Conservation (phyloP, 2,329 filamentous ascomycete genomes). For the Pyricularia grisea region DNA sequence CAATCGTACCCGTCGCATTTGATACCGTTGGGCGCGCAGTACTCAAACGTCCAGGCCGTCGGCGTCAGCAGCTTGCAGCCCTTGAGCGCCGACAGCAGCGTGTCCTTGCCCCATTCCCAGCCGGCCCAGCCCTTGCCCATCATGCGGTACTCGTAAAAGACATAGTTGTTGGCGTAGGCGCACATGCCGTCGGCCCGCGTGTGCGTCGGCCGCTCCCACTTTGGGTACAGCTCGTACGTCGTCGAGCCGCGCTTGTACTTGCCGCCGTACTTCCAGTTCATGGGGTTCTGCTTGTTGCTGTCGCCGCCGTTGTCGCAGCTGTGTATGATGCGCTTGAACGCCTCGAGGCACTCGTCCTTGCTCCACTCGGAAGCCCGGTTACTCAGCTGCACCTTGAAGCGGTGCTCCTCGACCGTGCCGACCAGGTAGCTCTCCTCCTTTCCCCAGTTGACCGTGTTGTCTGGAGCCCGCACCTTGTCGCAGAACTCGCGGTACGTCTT, state of each 20-base stretch:
- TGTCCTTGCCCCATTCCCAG: slow-evolving; percentile 5
- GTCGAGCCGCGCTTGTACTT: slow-evolving; percentile 1
- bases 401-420: slow-evolving; percentile 16
- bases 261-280: slow-evolving; percentile 16
- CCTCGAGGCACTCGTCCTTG: slow-evolving; percentile 12
- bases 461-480: slow-evolving; percentile 11
- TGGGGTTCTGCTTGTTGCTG: slow-evolving; percentile 13
- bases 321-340: slow-evolving; percentile 12
- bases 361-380: slow-evolving; percentile 8
- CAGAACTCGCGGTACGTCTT: slow-evolving; percentile 19
- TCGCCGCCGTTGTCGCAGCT: slow-evolving; percentile 14
- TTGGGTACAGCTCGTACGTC: slow-evolving; percentile 5
- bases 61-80: background rate
- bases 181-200: slow-evolving; percentile 4
- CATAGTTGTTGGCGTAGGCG: slow-evolving; percentile 1
- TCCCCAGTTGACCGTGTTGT: slow-evolving; percentile 13
- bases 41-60: slow-evolving; percentile 1
- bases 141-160: slow-evolving; percentile 1
- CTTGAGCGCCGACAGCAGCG: background rate
- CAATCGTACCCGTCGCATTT: slow-evolving; percentile 4
- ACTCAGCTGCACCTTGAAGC: slow-evolving; percentile 11
- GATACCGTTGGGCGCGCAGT: slow-evolving; percentile 2
- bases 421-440: slow-evolving; percentile 12
- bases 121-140: slow-evolving; percentile 5
- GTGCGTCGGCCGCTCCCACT: slow-evolving; percentile 1